Base-by-base conservation (phyloP, 352 stramenopile genomes). In the Peronospora belbahrii region DNA sequence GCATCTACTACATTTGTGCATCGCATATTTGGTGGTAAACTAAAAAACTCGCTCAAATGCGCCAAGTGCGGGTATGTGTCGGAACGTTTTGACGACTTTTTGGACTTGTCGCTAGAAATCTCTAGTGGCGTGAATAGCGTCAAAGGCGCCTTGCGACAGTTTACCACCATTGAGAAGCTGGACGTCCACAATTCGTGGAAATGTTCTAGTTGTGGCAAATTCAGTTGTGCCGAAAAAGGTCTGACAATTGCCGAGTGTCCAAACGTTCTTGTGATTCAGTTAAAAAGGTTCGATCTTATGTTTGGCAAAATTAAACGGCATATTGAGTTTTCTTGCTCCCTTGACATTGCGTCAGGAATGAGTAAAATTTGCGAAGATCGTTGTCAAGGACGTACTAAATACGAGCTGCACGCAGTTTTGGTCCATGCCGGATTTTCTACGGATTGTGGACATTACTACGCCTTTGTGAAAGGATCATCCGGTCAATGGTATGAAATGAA, bases 401-500 rank as follows among this genome's bases (percentile, higher is more conserved):
- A 94, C 53, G 70, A 87, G 13, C 64, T 95, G 33, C 65, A 85
- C 22, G 83, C 69, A 2, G 84, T 96, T 42, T 50, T 96, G 9
- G 85, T 96, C 15, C 87, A 96, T 50, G 73, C 75, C 0, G 88
- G 88, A 0, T 83, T 78, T 48, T 94, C 79, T n/a, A 88, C 87
- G 7, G 74, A 93, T 48, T 93, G 79, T 25, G 88, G 88, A 11
- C 88, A 97, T 51, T 97, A 97, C 59, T 95, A 92, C 45, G 71
- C 83, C 17, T 96, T 95, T 41, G 77, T 96, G 0, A 85, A 87
- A 33, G 85, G 82, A 9, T 75, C 79, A 9, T 91, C 85, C 0
- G 81, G 85, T n/a, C 75, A 88, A 53, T 97, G 88, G 88, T 91
- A 94, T 52, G 75, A 93, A 50, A 96, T 96, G 85, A 94, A 97